Conservation (phyloP, 768 basidiomycete genomes). For the Lactarius quietus region DNA sequence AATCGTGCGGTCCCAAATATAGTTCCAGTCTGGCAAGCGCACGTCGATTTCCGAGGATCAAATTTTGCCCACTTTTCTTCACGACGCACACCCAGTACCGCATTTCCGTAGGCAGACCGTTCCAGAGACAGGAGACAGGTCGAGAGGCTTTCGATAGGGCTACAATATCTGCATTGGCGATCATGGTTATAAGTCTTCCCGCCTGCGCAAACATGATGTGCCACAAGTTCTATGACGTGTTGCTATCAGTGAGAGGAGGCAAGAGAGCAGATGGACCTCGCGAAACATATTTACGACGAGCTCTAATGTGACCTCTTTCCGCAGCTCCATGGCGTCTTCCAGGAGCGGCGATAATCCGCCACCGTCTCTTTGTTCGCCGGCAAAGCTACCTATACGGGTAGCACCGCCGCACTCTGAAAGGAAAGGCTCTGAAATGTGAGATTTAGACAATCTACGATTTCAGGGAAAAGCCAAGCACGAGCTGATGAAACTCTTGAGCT, state of each 20-base stretch:
- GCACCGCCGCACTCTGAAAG: constrained; percentile 7
- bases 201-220: constrained; percentile 63
- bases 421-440: constrained; percentile 12
- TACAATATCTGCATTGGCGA: constrained; percentile 66
- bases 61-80: too few relatives aligned
- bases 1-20: too few relatives aligned
- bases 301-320: constrained; percentile 67
- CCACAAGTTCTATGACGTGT: constrained; percentile 51
- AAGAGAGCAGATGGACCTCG: constrained; percentile 17
- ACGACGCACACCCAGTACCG: too few relatives aligned
- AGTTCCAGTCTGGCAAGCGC: too few relatives aligned
- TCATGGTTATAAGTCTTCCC: constrained; percentile 59
- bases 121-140: constrained; percentile 57
- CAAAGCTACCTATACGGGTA: constrained; percentile 10
- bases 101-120: constrained; percentile 16
- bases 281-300: constrained; percentile 73
- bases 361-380: not conserved
- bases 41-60: too few relatives aligned
- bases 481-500: constrained; percentile 42
- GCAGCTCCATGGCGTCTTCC: constrained; percentile 53
- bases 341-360: constrained; percentile 36
- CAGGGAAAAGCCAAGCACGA: not conserved
- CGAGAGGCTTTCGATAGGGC: constrained; percentile 51
- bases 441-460: constrained; percentile 1
- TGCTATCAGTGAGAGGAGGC: not conserved